Evolutionary conservation across 441 rosid species (phyloP).

Genomic region (Erodium moschatum): DNA sequence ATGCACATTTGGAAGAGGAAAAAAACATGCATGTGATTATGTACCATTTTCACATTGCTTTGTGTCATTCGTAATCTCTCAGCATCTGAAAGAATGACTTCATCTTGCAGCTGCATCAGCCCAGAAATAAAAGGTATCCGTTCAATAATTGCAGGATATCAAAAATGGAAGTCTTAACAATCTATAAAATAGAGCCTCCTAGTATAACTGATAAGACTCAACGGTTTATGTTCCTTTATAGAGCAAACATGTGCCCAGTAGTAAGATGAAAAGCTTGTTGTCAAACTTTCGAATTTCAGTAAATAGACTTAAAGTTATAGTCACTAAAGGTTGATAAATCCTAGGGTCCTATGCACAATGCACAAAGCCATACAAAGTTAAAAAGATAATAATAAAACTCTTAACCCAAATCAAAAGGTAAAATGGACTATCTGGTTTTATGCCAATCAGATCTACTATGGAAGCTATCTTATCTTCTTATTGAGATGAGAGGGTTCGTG

Average conservation of each 20-base stretch:
- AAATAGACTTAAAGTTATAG: no score
- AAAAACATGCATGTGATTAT: not conserved
- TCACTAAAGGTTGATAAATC: not conserved
- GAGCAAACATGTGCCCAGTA: not conserved
- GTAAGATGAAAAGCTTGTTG: not conserved
- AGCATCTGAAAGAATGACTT: conserved; percentile 81
- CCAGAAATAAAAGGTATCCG: conserved; percentile 12
- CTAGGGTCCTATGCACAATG: not conserved
- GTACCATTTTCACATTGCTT: conserved; percentile 87
- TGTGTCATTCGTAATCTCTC: conserved; percentile 82
- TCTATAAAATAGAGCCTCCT: not conserved
- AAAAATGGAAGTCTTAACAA: not conserved
- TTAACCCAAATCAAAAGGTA: not conserved
- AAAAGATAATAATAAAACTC: no score
- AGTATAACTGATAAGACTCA: not conserved
- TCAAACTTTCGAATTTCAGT: not conserved
- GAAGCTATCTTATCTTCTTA: not conserved
- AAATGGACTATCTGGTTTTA: not conserved
- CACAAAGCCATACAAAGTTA: not conserved
- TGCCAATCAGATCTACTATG: not conserved
- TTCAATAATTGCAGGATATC: not conserved
- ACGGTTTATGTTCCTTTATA: not conserved
- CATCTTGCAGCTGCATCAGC: conserved; percentile 84
- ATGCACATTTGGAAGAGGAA: no score
- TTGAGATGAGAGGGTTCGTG: not conserved